A percentile compares a stretch with the other conserved stretches of the same genome.
Evolutionary conservation across 495 filamentous ascomycete species (phyloP).

Genomic region (Hypomontagnella submonticulosa): DNA sequence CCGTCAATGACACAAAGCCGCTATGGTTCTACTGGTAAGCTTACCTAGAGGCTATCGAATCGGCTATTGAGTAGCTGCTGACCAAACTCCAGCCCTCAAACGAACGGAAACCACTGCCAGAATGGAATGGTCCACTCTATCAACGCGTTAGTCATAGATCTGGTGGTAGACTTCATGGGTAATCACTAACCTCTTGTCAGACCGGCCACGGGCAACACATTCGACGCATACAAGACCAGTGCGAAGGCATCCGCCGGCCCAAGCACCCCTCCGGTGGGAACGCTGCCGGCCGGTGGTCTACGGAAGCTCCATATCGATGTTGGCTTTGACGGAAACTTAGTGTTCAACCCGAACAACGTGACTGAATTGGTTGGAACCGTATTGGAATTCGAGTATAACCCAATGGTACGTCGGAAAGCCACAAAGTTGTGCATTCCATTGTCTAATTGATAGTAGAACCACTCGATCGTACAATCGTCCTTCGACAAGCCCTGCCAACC

Average conservation of each 20-base stretch:
- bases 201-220: constrained; percentile 48
- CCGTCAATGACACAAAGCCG: constrained; percentile 66
- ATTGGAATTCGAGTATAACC: constrained; percentile 55
- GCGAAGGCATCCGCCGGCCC: constrained; percentile 44
- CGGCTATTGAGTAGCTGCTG: not conserved
- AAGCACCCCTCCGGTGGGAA: constrained; percentile 47
- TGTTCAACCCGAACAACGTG: constrained; percentile 53
- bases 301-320: constrained; percentile 52
- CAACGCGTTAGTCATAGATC: constrained; percentile 48
- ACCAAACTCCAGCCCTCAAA: constrained; percentile 43
- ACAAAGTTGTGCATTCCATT: not conserved
- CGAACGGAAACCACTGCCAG: constrained; percentile 55
- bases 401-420: constrained; percentile 21
- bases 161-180: not conserved
- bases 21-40: constrained; percentile 69
- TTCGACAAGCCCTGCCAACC: constrained; percentile 57
- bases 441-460: constrained; percentile 43
- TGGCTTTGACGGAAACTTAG: constrained; percentile 47
- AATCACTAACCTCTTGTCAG: constrained; percentile 37
- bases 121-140: constrained; percentile 55
- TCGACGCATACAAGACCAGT: constrained; percentile 49
- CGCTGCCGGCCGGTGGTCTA: constrained; percentile 48
- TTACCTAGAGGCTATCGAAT: constrained; percentile 31
- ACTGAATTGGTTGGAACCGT: constrained; percentile 49
- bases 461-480: constrained; percentile 55